Percentiles rank a stretch among this genome's conserved stretches.
phyloP scores from a whole-genome alignment of 768 basidiomycete species.

The Tylopilus sp. region DNA sequence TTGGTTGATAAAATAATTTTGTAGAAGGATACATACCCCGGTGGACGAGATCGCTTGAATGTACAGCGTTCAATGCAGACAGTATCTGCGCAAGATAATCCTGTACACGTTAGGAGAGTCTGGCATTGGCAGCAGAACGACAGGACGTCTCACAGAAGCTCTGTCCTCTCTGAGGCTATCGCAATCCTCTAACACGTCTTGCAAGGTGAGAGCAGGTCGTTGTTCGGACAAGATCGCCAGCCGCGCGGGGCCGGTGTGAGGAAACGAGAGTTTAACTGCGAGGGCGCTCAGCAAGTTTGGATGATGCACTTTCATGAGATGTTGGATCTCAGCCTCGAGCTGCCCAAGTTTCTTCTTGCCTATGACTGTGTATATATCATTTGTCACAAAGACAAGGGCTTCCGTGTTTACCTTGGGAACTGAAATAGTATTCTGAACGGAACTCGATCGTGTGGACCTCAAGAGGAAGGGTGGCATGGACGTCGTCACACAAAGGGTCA shows the following conservation, averaged over 20 bases:
- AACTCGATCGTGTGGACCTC: conserved; percentile 70
- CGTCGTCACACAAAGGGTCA: conserved; percentile 70
- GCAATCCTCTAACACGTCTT: conserved; percentile 74
- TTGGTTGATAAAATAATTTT: neutral
- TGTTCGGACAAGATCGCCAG: conserved; percentile 72
- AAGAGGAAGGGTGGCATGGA: conserved; percentile 53
- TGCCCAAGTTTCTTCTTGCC: conserved; percentile 68
- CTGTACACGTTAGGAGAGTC: conserved; percentile 33
- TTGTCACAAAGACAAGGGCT: neutral
- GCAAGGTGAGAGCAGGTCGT: conserved; percentile 58
- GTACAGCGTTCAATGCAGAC: conserved; percentile 63
- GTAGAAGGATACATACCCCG: conserved; percentile 42
- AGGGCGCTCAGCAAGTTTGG: conserved; percentile 63
- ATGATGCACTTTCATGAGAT: conserved; percentile 56
- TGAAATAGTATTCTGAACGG: conserved; percentile 63
- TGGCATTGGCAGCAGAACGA: neutral
- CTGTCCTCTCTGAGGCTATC: conserved; percentile 71
- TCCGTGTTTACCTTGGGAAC: conserved; percentile 48
- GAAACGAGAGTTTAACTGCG: conserved; percentile 60
- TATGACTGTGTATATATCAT: conserved; percentile 14
- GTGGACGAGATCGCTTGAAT: conserved; percentile 65
- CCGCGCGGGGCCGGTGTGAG: conserved; percentile 48
- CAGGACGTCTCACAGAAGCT: conserved; percentile 48
- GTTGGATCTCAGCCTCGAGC: conserved; percentile 62
- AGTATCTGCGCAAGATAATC: conserved; percentile 76